phyloP scores from a whole-genome alignment of 2,329 filamentous ascomycete species.

The Colletotrichum costaricense region DNA sequence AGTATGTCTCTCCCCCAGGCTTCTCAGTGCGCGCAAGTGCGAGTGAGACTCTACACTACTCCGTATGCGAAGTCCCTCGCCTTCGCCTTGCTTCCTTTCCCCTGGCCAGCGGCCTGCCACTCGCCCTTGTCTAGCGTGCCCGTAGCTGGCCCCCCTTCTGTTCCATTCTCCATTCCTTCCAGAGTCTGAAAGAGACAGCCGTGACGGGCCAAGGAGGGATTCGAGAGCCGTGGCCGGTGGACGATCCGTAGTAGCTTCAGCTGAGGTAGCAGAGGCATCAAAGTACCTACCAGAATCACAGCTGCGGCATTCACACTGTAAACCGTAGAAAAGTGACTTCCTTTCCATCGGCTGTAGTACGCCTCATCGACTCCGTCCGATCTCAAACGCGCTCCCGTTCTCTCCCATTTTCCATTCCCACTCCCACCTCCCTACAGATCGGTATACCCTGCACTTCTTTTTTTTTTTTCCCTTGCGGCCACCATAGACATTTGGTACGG shows the following conservation, averaged over 20 bases:
- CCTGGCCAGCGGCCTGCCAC: slow-evolving; percentile 8
- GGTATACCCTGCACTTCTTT: not conserved
- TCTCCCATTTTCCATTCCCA: not conserved
- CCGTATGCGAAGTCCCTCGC: not conserved
- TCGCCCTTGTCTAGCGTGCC: slow-evolving; percentile 25
- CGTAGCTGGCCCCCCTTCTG: slow-evolving; percentile 18
- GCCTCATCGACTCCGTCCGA: slow-evolving; percentile 32
- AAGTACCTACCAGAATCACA: not conserved
- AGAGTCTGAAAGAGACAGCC: slow-evolving; percentile 7
- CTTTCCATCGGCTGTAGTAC: slow-evolving; percentile 11
- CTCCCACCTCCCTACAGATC: slow-evolving; percentile 3
- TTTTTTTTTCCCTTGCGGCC: slow-evolving; percentile 1
- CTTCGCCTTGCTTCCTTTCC: not conserved
- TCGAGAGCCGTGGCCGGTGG: slow-evolving; percentile 2
- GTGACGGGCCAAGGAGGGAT: too few relatives aligned
- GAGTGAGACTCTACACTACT: not conserved
- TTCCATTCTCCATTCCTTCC: slow-evolving; percentile 30
- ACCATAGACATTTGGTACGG: not conserved
- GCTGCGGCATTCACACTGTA: not conserved
- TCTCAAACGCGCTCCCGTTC: slow-evolving; percentile 17
- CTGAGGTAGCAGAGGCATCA: not conserved
- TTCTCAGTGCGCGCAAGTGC: not conserved
- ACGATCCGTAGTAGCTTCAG: not conserved
- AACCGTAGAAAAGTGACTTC: not conserved
- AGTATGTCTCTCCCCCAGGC: not conserved